These are phyloP conservation scores for Monilinia laxa DNA, from an alignment of 2,329 filamentous ascomycete species.

Conservation along the genomic window DNA sequence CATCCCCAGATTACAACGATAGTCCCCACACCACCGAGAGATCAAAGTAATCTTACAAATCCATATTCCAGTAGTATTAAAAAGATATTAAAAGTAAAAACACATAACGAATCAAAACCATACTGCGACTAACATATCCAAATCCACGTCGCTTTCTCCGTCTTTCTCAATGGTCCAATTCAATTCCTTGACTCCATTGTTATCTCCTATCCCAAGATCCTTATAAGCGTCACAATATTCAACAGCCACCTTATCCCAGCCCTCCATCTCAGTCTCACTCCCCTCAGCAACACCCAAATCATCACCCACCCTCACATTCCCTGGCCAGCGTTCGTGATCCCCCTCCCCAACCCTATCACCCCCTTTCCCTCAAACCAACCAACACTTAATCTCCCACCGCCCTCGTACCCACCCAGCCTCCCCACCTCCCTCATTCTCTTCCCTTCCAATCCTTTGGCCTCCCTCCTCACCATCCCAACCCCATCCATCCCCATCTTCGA, in stretches of 20 bases:
- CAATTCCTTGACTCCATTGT: not conserved
- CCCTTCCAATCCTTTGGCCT: constrained; percentile 8
- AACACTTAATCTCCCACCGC: constrained; percentile 2
- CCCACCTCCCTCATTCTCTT: constrained; percentile 19
- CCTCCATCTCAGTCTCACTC: constrained; percentile 8
- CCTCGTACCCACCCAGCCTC: constrained; percentile 16
- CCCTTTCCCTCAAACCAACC: constrained; percentile 3
- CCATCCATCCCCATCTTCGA: constrained; percentile 21
- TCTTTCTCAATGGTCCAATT: not conserved
- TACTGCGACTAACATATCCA: constrained; percentile 23
- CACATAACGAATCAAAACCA: constrained; percentile 15
- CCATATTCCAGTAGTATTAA: not conserved
- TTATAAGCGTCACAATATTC: not conserved
- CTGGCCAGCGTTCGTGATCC: not conserved
- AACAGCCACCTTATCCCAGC: constrained; percentile 3
- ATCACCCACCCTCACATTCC: not conserved
- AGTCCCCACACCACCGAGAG: not conserved
- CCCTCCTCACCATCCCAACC: constrained; percentile 11
- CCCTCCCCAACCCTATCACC: constrained; percentile 9
- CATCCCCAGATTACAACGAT: not conserved
- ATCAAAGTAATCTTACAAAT: not conserved
- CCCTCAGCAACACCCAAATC: not conserved
- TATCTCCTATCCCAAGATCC: too few relatives aligned
- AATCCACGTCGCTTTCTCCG: constrained; percentile 3
- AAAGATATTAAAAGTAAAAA: constrained; percentile 4